Conservation (phyloP, 495 filamentous ascomycete genomes). For the Opeltia flavorubescens region DNA sequence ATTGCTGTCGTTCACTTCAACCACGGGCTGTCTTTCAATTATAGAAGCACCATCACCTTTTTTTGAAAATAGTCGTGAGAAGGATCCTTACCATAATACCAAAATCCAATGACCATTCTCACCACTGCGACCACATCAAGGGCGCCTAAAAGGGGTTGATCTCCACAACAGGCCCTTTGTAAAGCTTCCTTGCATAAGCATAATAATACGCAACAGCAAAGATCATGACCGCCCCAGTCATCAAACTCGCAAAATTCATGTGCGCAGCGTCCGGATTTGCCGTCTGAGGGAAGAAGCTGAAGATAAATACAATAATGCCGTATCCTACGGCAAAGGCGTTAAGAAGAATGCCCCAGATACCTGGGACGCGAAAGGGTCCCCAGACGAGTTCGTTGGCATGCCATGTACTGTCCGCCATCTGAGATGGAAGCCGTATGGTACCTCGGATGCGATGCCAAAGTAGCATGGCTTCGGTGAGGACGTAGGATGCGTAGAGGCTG, state of each 20-base stretch:
- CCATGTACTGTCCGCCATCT: slow-evolving; percentile 11
- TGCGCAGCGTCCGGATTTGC: slow-evolving; percentile 17
- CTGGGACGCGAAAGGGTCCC: slow-evolving; percentile 36
- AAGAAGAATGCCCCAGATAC: slow-evolving; percentile 27
- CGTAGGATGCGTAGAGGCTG: slow-evolving; percentile 30
- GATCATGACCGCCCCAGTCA: not conserved
- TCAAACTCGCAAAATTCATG: slow-evolving; percentile 6
- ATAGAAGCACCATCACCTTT: no score
- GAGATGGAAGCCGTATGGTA: slow-evolving; percentile 17
- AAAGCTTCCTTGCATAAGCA: not conserved
- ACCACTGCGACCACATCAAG: no score
- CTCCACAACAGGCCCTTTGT: slow-evolving; percentile 4
- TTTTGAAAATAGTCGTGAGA: no score
- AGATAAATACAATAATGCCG: slow-evolving; percentile 26
- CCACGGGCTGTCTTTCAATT: no score
- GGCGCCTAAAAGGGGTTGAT: no score
- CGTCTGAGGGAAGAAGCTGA: slow-evolving; percentile 32
- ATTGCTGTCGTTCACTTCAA: no score
- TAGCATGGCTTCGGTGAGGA: slow-evolving; percentile 29
- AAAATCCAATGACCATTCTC: no score
- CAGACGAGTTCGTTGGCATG: slow-evolving; percentile 23
- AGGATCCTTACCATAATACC: no score
- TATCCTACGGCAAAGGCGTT: slow-evolving; percentile 27
- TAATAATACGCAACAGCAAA: slow-evolving; percentile 4
- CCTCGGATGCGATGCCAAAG: slow-evolving; percentile 31